These are phyloP conservation scores for Pseudogymnoascus pannorum DNA, from an alignment of 2,329 filamentous ascomycete genomes.

Conservation along the genomic window DNA sequence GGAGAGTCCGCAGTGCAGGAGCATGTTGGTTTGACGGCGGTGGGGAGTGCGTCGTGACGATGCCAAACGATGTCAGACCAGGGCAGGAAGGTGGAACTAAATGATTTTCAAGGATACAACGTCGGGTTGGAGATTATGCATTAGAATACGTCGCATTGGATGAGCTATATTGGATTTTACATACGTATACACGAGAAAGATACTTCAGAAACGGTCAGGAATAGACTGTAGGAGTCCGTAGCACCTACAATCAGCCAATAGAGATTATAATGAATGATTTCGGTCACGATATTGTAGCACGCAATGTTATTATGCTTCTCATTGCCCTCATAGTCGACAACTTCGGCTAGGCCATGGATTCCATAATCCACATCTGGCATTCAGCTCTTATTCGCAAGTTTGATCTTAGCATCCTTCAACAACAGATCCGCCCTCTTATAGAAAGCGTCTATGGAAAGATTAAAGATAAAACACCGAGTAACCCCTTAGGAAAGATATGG, in stretches of 20 bases:
- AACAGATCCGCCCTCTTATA: conserved; percentile 22
- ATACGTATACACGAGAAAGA: no score
- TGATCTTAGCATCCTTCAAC: conserved; percentile 5
- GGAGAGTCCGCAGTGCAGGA: conserved; percentile 50
- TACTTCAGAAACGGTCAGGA: no score
- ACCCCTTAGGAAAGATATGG: conserved; percentile 11
- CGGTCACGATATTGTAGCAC: conserved; percentile 32
- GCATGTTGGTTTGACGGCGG: conserved; percentile 61
- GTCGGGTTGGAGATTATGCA: background rate
- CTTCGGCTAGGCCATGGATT: background rate
- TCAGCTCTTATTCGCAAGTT: conserved; percentile 27
- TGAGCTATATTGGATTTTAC: background rate
- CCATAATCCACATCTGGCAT: conserved; percentile 38
- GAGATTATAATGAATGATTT: conserved; percentile 34
- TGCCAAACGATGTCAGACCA: conserved; percentile 35
- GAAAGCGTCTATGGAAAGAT: conserved; percentile 30
- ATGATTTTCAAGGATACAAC: background rate
- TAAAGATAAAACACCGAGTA: conserved; percentile 19
- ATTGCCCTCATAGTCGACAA: conserved; percentile 20
- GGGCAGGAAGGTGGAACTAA: background rate
- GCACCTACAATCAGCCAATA: conserved; percentile 23
- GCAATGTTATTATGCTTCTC: conserved; percentile 36
- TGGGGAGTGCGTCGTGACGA: conserved; percentile 47
- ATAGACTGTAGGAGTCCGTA: no score
- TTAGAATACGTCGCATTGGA: background rate